Base-by-base conservation (phyloP, 805 yeast species). In the Peterozyma xylosa region DNA sequence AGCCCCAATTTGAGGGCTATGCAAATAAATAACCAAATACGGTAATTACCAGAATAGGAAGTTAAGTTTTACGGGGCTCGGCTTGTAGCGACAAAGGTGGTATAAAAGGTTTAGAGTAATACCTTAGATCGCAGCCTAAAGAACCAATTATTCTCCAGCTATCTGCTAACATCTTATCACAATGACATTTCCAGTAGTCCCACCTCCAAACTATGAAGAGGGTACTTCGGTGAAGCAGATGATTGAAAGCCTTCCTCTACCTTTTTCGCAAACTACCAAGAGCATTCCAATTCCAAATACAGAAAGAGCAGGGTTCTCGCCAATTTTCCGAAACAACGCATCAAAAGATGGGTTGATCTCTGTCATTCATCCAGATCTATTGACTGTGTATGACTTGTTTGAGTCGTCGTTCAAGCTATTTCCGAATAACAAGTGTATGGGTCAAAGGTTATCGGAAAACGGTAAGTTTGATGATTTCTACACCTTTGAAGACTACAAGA, bases 401-500 rank as follows among this genome's bases (percentile, higher is more conserved):
- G 57, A 57, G 35, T 30, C 48, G n/a, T 50, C 71, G 3, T 63
- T 53, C 11, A 33, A 45, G 7, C 36, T 45, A 35, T 51, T 50
- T 38, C 54, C 59, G 1, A 55, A 64, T 33, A 39, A 50, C 2
- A 64, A 66, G 2, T 65, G 69, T 45, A 53, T 75, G 14, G 73
- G 71, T 4, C 54, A 53, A 30, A 54, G 78, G 42, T 54, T 58
- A 35, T 53, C 62, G 16, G 54, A 52, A 6, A 53, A 66, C 2
- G 62, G 66, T 9, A 57, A 53, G 5, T 74, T 71, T 62, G 62
- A 64, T 14, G 60, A 66, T 21, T 42, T 55, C 30, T 82, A 69
- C 61, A 58, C 68, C 2, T 69, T 64, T 54, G 63, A 70, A 36
- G 57, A 73, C 2, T 80, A 70, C 52, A 53, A 48, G 9, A 59